Evolutionary conservation across 2,329 filamentous ascomycete genomes (phyloP), one percentile per base, ranked within the genome.

Genomic region (Neofusicoccum laricinum): DNA sequence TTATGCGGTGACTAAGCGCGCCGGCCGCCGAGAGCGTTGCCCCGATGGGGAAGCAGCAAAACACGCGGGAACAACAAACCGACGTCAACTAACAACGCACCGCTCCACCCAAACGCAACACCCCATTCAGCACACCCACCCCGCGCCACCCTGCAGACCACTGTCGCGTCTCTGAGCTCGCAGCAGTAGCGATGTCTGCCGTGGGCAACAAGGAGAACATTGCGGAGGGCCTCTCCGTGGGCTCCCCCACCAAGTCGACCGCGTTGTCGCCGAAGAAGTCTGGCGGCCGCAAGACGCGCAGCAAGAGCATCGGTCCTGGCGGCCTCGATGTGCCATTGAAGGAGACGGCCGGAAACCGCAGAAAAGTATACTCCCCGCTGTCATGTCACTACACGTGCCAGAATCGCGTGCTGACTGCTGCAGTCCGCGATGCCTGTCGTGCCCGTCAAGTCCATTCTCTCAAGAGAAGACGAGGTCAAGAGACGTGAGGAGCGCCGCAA

Each of bases 281-380:
- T 53, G 34, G 49, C 15, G 51, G 53, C 21, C 69, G 71, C 55
- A 76, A 76, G 67, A 73, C 90, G 65, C 88, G 95, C 69, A 97
- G 94, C 79, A 98, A 97, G 82, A 98, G 94, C 79, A 89, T 99
- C 69, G 95, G 95, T 2, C 94, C 95, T 15, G 95, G 94, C 58
- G 93, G 93, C 30, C 79, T 97, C 50, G 93, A 96, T 81, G 89
- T 90, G 40, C 71, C 73, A 64, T 83, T 96, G 63, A 93, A 90
- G 76, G 85, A 89, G 72, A 86, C 85, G 49, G 86, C 83, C 72
- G 91, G 91, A 38, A 96, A 96, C 75, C 84, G 91, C 71, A 86
- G 91, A 76, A 90, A 92, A 80, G 92, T 95, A 85, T 73, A 17
- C 50, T 41, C 2, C 41, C 21, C 19, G 8, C 6, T 34, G 19